These are phyloP conservation scores for Malassezia dermatis DNA, from an alignment of 1,284 basidiomycete genomes.

Conservation along the genomic window DNA sequence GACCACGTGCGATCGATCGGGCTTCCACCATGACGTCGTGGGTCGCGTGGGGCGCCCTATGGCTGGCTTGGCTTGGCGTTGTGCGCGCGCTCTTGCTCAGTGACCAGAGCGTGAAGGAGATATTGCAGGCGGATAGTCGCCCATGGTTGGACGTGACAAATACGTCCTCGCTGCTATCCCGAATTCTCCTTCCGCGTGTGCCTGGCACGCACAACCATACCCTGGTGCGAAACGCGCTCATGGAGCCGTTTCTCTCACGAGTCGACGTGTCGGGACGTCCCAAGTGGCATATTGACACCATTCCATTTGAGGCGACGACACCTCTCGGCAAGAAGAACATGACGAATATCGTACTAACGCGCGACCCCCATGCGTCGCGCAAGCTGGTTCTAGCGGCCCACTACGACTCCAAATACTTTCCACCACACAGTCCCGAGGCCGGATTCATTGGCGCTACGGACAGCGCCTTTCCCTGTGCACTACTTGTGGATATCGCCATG, in stretches of 20 bases:
- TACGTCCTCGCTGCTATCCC: slow-evolving; percentile 30
- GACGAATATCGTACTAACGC: slow-evolving; percentile 82
- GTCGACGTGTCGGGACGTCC: slow-evolving; percentile 18
- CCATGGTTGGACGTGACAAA: slow-evolving; percentile 21
- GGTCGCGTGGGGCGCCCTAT: background rate
- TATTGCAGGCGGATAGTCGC: slow-evolving; percentile 19
- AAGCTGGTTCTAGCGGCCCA: slow-evolving; percentile 84
- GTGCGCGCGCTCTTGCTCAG: background rate
- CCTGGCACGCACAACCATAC: slow-evolving; percentile 33
- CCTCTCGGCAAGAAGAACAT: slow-evolving; percentile 73
- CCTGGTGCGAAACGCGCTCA: slow-evolving; percentile 25
- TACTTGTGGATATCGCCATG: slow-evolving; percentile 50
- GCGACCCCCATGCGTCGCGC: slow-evolving; percentile 70
- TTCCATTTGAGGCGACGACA: slow-evolving; percentile 51
- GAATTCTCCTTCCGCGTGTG: slow-evolving; percentile 41
- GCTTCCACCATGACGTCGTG: background rate
- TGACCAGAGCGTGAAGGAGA: background rate
- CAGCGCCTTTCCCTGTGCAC: slow-evolving; percentile 86
- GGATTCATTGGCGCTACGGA: slow-evolving; percentile 92
- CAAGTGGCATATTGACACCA: slow-evolving; percentile 37
- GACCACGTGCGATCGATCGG: background rate
- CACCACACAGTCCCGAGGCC: slow-evolving; percentile 57
- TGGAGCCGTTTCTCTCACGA: slow-evolving; percentile 22
- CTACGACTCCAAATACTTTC: slow-evolving; percentile 89
- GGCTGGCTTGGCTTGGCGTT: background rate